Percentiles rank a stretch among this genome's conserved stretches.
phyloP scores from a whole-genome alignment of 345 rosid genomes.

The Salix caprea region DNA sequence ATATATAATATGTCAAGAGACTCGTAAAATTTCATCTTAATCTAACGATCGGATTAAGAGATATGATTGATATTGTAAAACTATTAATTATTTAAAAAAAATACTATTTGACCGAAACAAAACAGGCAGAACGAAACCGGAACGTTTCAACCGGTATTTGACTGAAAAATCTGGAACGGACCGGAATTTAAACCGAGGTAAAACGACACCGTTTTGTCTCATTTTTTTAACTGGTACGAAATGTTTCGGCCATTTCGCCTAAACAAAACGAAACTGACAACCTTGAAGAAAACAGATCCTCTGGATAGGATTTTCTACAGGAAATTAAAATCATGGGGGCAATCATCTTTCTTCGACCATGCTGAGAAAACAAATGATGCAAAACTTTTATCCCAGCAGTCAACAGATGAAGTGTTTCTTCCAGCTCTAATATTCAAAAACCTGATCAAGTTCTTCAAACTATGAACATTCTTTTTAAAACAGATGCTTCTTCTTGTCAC shows the following conservation, averaged over 20 bases:
- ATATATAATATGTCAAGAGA: too few relatives aligned
- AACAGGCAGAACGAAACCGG: accelerated
- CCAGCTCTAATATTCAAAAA: conserved; percentile 15
- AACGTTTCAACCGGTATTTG: too few relatives aligned
- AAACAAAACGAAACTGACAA: too few relatives aligned
- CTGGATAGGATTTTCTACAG: conserved; percentile 1
- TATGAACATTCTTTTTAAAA: conserved; percentile 20
- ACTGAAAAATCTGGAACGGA: accelerated
- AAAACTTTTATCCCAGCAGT: conserved; percentile 19
- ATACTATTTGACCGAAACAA: too few relatives aligned
- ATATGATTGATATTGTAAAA: too few relatives aligned
- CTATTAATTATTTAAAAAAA: too few relatives aligned
- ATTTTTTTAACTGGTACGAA: too few relatives aligned
- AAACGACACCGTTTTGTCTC: too few relatives aligned
- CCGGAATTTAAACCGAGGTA: too few relatives aligned
- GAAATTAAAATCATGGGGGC: conserved; percentile 11
- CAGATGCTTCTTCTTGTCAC: conserved; percentile 32
- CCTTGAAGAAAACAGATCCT: background rate
- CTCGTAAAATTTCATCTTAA: too few relatives aligned
- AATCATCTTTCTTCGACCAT: background rate
- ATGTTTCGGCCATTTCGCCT: too few relatives aligned
- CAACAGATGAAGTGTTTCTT: conserved; percentile 10
- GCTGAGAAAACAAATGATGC: conserved; percentile 8
- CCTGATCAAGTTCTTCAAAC: conserved; percentile 18
- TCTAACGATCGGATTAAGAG: too few relatives aligned